These are phyloP conservation scores for Phytophthora pini DNA, from an alignment of 352 stramenopile genomes.

Conservation along the genomic window DNA sequence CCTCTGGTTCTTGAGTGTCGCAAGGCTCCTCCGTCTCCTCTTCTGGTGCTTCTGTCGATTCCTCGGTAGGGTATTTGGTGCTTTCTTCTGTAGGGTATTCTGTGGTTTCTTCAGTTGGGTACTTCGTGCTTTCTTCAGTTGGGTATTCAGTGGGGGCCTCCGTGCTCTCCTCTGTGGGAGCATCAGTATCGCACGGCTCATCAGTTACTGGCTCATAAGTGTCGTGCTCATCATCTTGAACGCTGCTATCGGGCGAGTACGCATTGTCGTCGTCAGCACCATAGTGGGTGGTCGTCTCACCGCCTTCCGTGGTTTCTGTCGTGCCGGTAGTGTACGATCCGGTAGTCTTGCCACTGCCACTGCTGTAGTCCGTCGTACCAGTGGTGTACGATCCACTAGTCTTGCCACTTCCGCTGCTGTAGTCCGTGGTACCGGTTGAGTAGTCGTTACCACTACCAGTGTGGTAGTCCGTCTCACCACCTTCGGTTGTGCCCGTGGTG, in stretches of 20 bases:
- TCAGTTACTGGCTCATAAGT: not conserved
- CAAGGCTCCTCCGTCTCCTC: not conserved
- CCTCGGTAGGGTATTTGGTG: not conserved
- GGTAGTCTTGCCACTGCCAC: not conserved
- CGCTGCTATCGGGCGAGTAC: too few species aligned
- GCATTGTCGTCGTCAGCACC: too few species aligned
- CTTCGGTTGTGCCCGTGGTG: not conserved
- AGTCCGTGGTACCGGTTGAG: not conserved
- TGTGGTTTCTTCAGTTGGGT: not conserved
- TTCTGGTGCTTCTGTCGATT: not conserved
- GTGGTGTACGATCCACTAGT: not conserved
- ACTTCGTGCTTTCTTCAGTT: too few species aligned
- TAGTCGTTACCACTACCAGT: not conserved
- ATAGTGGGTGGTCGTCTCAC: not conserved
- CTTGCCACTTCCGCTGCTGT: not conserved
- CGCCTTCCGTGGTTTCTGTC: not conserved
- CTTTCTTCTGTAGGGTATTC: not conserved
- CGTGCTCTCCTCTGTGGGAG: not conserved
- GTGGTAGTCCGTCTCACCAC: not conserved
- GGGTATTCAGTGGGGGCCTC: not conserved
- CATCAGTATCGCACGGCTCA: not conserved
- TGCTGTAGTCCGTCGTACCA: not conserved
- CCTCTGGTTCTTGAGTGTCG: not conserved
- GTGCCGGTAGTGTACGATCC: not conserved
- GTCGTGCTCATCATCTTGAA: too few species aligned